Evolutionary conservation across 2,329 filamentous ascomycete genomes (phyloP).

Genomic region (Cladosporium sp.): DNA sequence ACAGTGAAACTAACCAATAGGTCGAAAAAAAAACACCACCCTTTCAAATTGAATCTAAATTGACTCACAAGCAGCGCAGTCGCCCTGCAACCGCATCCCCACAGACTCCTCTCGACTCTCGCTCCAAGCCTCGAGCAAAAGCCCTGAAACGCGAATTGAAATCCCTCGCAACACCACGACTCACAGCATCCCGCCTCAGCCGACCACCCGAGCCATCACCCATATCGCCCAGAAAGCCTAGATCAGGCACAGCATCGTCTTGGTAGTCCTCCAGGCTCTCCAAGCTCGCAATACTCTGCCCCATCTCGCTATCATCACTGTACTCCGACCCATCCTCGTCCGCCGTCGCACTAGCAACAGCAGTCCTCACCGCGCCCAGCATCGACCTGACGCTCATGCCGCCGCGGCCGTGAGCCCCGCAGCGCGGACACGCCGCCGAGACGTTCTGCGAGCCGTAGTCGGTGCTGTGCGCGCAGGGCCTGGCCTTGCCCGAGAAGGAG

Average conservation of each 20-base stretch:
- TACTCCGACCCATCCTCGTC: no score
- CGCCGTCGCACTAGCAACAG: not conserved
- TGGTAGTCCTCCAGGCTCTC: no score
- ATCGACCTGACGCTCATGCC: not conserved
- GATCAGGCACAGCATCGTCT: not conserved
- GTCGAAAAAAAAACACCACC: no score
- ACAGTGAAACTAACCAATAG: no score
- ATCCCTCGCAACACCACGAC: not conserved
- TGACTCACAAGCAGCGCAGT: no score
- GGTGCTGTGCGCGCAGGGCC: not conserved
- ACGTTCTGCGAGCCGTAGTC: slow-evolving; percentile 7
- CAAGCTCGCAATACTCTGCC: not conserved
- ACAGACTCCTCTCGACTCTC: not conserved
- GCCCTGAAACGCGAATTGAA: not conserved
- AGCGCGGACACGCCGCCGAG: not conserved
- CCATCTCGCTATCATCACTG: not conserved
- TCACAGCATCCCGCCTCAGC: not conserved
- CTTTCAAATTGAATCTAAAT: no score
- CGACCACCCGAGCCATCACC: not conserved
- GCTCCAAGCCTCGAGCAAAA: not conserved
- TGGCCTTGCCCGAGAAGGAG: not conserved
- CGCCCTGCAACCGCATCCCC: not conserved
- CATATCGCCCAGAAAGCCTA: not conserved
- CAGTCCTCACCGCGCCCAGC: not conserved
- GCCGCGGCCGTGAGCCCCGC: not conserved